Evolutionary conservation across 1,284 basidiomycete genomes (phyloP).

Genomic region (Melampsora abietis-canadensis): DNA sequence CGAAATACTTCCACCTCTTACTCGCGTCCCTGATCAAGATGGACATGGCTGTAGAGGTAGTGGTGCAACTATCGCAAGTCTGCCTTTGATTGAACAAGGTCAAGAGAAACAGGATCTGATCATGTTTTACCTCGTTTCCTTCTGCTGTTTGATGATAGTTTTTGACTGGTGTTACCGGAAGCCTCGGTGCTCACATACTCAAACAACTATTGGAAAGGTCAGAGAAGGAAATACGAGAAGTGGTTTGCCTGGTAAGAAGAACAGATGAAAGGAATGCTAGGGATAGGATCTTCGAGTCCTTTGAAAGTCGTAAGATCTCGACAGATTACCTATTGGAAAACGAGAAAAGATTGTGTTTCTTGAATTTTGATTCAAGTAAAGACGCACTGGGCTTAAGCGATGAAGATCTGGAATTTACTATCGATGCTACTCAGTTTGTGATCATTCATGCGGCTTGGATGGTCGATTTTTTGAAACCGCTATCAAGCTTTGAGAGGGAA

Average conservation of each 20-base stretch:
- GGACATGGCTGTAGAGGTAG: neutral
- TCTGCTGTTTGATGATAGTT: conserved; percentile 35
- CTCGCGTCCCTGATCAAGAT: neutral
- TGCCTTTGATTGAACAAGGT: neutral
- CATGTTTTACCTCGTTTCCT: neutral
- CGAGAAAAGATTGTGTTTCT: conserved; percentile 6
- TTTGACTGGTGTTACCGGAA: conserved; percentile 48
- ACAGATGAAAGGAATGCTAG: neutral
- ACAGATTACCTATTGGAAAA: neutral
- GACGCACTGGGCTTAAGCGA: conserved; percentile 45
- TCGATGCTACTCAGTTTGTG: neutral
- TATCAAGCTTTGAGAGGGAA: conserved; percentile 46
- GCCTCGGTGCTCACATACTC: conserved; percentile 47
- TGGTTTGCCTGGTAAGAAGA: neutral
- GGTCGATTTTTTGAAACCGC: conserved; percentile 48
- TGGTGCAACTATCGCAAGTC: neutral
- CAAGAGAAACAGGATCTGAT: neutral
- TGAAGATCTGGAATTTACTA: neutral
- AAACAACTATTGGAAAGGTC: conserved; percentile 43
- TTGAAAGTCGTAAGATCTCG: neutral
- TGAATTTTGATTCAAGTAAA: conserved; percentile 34
- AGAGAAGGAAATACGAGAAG: neutral
- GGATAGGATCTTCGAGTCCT: neutral
- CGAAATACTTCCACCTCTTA: neutral
- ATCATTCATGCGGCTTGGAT: conserved; percentile 49